phyloP scores from a whole-genome alignment of 2,329 filamentous ascomycete genomes.

The Cadophora sp. region DNA sequence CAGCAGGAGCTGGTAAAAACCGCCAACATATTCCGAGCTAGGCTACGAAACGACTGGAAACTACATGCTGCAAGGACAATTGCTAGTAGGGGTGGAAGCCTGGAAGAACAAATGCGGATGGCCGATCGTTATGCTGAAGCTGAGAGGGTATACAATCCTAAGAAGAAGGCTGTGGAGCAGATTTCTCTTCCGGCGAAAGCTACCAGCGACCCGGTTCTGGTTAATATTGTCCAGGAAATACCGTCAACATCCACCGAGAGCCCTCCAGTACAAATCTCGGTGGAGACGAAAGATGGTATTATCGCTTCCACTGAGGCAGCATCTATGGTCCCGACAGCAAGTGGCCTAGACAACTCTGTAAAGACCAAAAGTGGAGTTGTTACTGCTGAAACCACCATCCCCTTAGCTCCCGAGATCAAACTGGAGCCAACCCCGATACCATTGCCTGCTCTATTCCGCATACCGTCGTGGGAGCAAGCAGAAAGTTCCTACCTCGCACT shows the following conservation, averaged over 20 bases:
- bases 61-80: conserved; percentile 82
- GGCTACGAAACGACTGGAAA: conserved; percentile 84
- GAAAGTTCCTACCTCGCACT: conserved; percentile 80
- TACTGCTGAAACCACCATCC: conserved; percentile 12
- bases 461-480: conserved; percentile 74
- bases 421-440: conserved; percentile 39
- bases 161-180: conserved; percentile 53
- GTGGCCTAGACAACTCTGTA: conserved; percentile 22
- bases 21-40: conserved; percentile 71
- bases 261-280: conserved; percentile 27
- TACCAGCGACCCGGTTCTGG: conserved; percentile 57
- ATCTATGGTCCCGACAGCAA: conserved; percentile 24
- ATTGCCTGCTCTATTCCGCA: conserved; percentile 72
- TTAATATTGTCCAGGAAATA: conserved; percentile 50
- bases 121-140: conserved; percentile 79
- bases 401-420: conserved; percentile 20
- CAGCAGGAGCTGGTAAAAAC: conserved; percentile 85
- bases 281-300: conserved; percentile 27
- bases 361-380: conserved; percentile 25
- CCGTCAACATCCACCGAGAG: conserved; percentile 31
- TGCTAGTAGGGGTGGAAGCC: conserved; percentile 74
- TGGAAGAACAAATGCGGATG: conserved; percentile 74
- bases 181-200: conserved; percentile 54
- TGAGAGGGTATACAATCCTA: conserved; percentile 71
- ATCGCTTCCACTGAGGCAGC: conserved; percentile 37